Evolutionary conservation across 257 asterid genomes (phyloP), one percentile per base, ranked within the genome.

Genomic region (Plectranthus barbatus): DNA sequence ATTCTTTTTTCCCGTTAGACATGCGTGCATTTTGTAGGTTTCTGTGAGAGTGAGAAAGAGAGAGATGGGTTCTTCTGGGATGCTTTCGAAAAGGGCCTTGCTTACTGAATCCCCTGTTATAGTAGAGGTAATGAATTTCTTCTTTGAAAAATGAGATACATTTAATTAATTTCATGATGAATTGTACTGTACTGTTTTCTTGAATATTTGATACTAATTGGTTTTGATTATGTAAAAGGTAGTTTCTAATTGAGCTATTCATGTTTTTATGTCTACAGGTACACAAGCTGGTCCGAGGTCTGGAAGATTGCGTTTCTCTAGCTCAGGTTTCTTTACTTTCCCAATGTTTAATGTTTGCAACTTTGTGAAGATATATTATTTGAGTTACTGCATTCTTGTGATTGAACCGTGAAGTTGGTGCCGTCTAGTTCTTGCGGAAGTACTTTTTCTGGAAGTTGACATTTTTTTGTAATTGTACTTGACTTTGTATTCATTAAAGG

Each of bases 251-350:
- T 66, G 55, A 5, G 52, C 37, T 55, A 53, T 72, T 66, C 60
- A 36, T 74, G 74, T 37, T 76, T 71, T 58, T 13, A 51, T 19
- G 61, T 72, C 67, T 75, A 61, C 83, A 93, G 99, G 87, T 93
- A 70, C 97, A 87, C 77, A 84, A 85, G 77, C 81, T 93, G 90
- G 50, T 87, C 68, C 84, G 91, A 76, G 88, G 88, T 68, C 74
- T 70, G 66, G 75, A 85, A 70, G 97, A 74, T 78, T 81, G 83
- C 81, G 76, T 87, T 69, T 93, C 99, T 70, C 77, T 93, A 64
- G 97, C 96, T 76, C 99, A 93, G 97, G 99, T 93, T 82, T 86
- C 79, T 86, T 78, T 65, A 71, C 81, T 85, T 66, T 65, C 74
- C 77, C 83, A 49, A 78, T 71, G 77, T 64, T 66, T 75, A 58